Evolutionary conservation across 495 filamentous ascomycete genomes (phyloP).

Genomic region (Penicillium odoratum): DNA sequence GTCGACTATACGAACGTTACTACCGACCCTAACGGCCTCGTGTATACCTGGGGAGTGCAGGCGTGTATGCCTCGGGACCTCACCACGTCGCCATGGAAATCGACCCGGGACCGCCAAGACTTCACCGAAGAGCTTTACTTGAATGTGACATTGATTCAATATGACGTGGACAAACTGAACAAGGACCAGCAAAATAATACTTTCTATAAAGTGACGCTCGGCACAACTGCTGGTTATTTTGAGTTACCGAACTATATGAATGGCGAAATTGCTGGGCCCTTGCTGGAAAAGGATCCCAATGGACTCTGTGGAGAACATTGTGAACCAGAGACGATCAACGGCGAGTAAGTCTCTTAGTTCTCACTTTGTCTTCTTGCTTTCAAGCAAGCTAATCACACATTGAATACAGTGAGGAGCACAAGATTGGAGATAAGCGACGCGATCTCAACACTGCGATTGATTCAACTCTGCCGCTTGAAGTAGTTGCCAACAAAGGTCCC

Average conservation of each 20-base stretch:
- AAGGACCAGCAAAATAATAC: too few species aligned
- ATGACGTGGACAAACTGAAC: too few species aligned
- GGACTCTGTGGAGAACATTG: slow-evolving; percentile 5
- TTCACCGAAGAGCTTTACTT: slow-evolving; percentile 22
- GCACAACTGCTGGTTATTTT: slow-evolving; percentile 35
- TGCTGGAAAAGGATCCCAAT: slow-evolving; percentile 21
- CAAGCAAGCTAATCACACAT: too few species aligned
- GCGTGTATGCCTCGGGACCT: slow-evolving; percentile 29
- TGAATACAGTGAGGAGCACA: too few species aligned
- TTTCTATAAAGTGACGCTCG: slow-evolving; percentile 17
- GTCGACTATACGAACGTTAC: slow-evolving; percentile 17
- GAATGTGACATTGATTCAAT: not conserved
- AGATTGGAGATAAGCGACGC: not conserved
- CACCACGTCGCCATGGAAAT: slow-evolving; percentile 27
- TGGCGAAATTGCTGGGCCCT: slow-evolving; percentile 16
- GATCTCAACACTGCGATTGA: not conserved
- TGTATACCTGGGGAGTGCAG: slow-evolving; percentile 13
- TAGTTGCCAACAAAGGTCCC: slow-evolving; percentile 20
- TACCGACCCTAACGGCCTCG: not conserved
- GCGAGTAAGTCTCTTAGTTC: too few species aligned
- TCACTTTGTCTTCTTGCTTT: too few species aligned
- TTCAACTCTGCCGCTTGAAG: not conserved
- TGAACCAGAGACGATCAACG: too few species aligned
- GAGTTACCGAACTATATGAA: slow-evolving; percentile 36
- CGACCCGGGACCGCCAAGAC: slow-evolving; percentile 30